A percentile compares a stretch with the other conserved stretches of the same genome.
These are phyloP conservation scores for Colletotrichum lindemuthianum DNA, from an alignment of 2,329 filamentous ascomycete species.

Conservation along the genomic window DNA sequence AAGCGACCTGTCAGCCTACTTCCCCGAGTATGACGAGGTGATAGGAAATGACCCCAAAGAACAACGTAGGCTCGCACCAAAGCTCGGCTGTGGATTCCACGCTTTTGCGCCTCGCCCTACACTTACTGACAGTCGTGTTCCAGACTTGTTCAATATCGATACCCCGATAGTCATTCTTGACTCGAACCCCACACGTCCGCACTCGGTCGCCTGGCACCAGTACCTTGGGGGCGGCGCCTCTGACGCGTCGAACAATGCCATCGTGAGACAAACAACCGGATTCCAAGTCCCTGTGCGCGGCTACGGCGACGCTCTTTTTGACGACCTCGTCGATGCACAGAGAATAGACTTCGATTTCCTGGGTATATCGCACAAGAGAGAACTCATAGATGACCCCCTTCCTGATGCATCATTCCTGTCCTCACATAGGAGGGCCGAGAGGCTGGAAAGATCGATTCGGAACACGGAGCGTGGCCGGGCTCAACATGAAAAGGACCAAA, in stretches of 20 bases:
- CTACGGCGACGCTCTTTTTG: conserved; percentile 67
- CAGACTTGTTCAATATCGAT: conserved; percentile 78
- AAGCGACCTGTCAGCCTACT: conserved; percentile 91
- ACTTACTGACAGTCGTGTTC: conserved; percentile 27
- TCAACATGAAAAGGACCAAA: conserved; percentile 74
- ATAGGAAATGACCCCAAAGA: conserved; percentile 87
- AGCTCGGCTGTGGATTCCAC: background rate
- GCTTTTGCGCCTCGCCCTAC: background rate
- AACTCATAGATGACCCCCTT: conserved; percentile 62
- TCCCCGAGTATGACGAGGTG: conserved; percentile 93
- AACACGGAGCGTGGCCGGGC: conserved; percentile 73
- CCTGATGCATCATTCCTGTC: conserved; percentile 64
- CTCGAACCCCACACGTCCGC: conserved; percentile 45
- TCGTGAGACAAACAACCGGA: conserved; percentile 3
- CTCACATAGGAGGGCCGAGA: conserved; percentile 67
- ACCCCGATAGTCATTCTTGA: conserved; percentile 80
- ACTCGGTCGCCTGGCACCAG: conserved; percentile 34
- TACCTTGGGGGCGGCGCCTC: background rate
- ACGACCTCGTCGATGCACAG: conserved; percentile 65
- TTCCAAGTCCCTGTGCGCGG: conserved; percentile 56
- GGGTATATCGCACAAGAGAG: conserved; percentile 55
- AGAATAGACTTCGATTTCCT: conserved; percentile 66
- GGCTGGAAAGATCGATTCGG: conserved; percentile 69
- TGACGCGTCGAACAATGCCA: conserved; percentile 3
- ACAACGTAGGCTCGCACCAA: conserved; percentile 67